A percentile compares a stretch with the other conserved stretches of the same genome.
These are phyloP conservation scores for Stephanodiscus triporus DNA, from an alignment of 108 stramenopile genomes.

Conservation along the genomic window DNA sequence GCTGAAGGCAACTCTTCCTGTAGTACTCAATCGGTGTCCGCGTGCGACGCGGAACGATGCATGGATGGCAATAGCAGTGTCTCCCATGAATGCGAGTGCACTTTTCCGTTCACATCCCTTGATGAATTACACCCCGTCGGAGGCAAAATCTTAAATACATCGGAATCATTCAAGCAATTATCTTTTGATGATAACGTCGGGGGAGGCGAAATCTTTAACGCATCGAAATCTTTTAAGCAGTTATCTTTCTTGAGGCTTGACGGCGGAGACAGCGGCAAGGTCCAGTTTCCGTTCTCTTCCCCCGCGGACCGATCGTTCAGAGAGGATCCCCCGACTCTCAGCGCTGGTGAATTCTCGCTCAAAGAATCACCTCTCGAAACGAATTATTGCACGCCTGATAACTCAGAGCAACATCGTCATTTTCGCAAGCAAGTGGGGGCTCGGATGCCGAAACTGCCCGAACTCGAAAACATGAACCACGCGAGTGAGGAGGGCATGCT, in stretches of 20 bases:
- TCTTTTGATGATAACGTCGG: not conserved
- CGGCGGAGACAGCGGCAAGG: not conserved
- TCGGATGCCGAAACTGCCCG: slow-evolving; percentile 9
- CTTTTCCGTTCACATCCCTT: not conserved
- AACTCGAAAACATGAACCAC: not conserved
- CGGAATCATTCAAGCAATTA: not conserved
- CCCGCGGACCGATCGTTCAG: not conserved
- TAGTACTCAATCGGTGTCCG: not conserved
- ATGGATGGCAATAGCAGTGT: not conserved
- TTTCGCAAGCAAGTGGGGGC: not conserved
- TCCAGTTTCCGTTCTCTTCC: not conserved
- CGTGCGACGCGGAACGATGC: not conserved
- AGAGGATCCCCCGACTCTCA: not conserved
- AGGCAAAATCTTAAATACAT: not conserved
- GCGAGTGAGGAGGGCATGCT: not conserved
- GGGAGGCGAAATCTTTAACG: not conserved
- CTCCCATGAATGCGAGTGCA: not conserved
- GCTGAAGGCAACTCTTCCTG: not conserved
- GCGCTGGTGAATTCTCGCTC: not conserved
- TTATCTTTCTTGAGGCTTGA: not conserved
- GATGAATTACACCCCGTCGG: not conserved
- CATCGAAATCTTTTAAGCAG: not conserved
- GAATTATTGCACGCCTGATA: slow-evolving; percentile 15
- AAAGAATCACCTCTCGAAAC: not conserved
- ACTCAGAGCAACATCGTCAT: not conserved